Evolutionary conservation across 2,329 filamentous ascomycete species (phyloP), one percentile per base, ranked within the genome.

Genomic region (Ceratocystis papillata): DNA sequence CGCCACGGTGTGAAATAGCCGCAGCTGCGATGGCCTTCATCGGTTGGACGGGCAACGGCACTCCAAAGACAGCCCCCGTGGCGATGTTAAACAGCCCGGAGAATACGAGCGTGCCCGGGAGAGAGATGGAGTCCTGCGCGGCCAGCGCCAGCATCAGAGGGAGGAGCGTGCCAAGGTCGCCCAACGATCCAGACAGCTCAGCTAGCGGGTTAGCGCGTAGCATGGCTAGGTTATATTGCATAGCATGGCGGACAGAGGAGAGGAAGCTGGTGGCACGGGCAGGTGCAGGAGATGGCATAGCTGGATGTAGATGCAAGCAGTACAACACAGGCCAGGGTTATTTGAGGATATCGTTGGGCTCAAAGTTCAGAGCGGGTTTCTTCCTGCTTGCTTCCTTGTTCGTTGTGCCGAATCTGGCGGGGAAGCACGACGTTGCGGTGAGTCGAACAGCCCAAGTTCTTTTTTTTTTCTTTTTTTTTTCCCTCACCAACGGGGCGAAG

Each of bases 21-120:
- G 95, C 88, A 0, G 92, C 89, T 5, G 92, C 92, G 68, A 97
- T 95, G 46, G 93, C 92, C 77, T 87, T 87, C 84, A 87, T 87
- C n/a, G 92, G 92, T 77, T 96, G 92, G 0, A 96, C 91, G 0
- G 92, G 92, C 2, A 96, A 77, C 1, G 93, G 93, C 50, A 97
- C 87, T 5, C 93, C 93, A 72, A 96, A 97, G 41, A 87, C 76
- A 1, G 86, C 73, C 20, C 93, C 94, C 0, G 92, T 96, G 12
- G 88, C 72, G 65, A 96, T 83, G 72, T 97, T 97, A 75, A 88
- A 93, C 8, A 92, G 72, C 1, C 94, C 94, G 0, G 90, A 92
- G 73, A 96, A 94, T 5, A 97, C 83, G 0, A 97, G 81, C 0
- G 93, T 96, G 61, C 87, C 86, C 30, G 89, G 85, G 1, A 97